These are phyloP conservation scores for Penicillium pulvis DNA, from an alignment of 495 filamentous ascomycete species.

Conservation along the genomic window DNA sequence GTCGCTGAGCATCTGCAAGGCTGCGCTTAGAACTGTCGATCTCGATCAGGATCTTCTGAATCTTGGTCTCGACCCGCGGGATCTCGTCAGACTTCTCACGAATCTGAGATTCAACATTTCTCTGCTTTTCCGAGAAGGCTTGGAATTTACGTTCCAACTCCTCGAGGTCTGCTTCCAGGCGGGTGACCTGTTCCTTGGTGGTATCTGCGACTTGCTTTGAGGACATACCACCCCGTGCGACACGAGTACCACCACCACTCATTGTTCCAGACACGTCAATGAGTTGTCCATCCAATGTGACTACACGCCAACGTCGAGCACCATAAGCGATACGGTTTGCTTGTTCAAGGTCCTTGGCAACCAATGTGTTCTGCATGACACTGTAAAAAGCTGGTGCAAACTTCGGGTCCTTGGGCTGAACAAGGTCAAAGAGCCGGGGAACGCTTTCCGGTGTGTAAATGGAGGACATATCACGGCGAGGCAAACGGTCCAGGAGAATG, in stretches of 20 bases:
- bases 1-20: constrained; percentile 77
- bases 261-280: constrained; percentile 98
- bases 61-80: constrained; percentile 81
- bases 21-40: constrained; percentile 85
- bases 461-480: constrained; percentile 68
- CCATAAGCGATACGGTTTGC: constrained; percentile 97
- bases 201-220: constrained; percentile 86
- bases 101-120: constrained; percentile 71
- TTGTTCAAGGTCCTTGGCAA: constrained; percentile 88
- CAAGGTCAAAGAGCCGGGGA: constrained; percentile 88
- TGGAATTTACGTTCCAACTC: constrained; percentile 77
- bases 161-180: constrained; percentile 86
- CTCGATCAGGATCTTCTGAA: constrained; percentile 90
- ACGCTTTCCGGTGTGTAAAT: constrained; percentile 91
- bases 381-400: constrained; percentile 94
- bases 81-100: constrained; percentile 77
- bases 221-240: constrained; percentile 91
- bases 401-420: constrained; percentile 82
- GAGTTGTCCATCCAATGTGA: constrained; percentile 90
- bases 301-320: constrained; percentile 88
- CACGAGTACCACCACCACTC: constrained; percentile 90
- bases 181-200: constrained; percentile 81
- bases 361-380: constrained; percentile 88
- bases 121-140: constrained; percentile 76
- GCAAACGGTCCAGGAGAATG: constrained; percentile 87